Evolutionary conservation across 371 early-diverging fungal species (phyloP).

Genomic region (Mucor sp.): DNA sequence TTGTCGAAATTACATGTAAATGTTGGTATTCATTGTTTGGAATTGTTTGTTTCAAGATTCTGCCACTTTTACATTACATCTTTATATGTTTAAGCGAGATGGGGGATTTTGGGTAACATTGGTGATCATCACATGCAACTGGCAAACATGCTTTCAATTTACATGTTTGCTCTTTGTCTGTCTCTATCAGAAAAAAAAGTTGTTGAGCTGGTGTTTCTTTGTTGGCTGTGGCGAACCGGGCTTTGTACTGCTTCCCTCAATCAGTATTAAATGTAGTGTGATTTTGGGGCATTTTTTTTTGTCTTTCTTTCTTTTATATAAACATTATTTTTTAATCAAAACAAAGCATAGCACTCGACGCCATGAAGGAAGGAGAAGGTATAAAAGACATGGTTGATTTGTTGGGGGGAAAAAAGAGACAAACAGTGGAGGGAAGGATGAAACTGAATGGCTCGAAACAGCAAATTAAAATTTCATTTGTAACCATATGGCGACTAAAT

Average conservation of each 20-base stretch:
- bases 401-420: too few relatives aligned
- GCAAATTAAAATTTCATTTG: slow-evolving; percentile 2
- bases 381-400: background rate
- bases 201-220: background rate
- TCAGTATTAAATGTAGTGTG: background rate
- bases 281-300: slow-evolving; percentile 9
- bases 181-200: background rate
- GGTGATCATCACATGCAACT: slow-evolving; percentile 9
- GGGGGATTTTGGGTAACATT: background rate
- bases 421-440: background rate
- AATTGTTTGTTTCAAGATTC: slow-evolving; percentile 1
- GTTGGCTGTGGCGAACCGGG: background rate
- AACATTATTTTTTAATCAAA: background rate
- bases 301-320: slow-evolving; percentile 4
- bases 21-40: slow-evolving; percentile 1
- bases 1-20: background rate
- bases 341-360: background rate
- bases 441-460: slow-evolving; percentile 6
- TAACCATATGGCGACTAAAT: background rate
- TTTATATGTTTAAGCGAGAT: background rate
- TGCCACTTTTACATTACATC: background rate
- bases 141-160: background rate
- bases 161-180: background rate
- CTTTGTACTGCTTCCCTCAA: background rate
- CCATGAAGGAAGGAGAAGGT: slow-evolving; percentile 12